Conservation (phyloP, 1,139 yeast species). For the Hanseniaspora uvarum region DNA sequence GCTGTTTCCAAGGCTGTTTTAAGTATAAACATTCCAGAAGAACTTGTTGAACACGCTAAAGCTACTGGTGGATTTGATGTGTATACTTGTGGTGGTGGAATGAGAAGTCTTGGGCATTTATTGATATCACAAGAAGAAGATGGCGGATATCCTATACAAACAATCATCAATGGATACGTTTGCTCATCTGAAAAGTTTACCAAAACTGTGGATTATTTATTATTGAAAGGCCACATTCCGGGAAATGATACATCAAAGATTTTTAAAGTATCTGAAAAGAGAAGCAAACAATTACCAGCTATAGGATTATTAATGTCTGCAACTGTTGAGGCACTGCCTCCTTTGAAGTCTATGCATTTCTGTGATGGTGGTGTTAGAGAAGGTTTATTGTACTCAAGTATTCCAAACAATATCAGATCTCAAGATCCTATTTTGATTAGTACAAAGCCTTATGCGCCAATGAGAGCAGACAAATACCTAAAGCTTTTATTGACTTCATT, state of each 20-base stretch:
- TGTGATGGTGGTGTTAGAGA: constrained; percentile 66
- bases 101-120: constrained; percentile 53
- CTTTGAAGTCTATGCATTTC: constrained; percentile 48
- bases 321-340: constrained; percentile 48
- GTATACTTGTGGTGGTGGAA: constrained; percentile 59
- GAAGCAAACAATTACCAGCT: constrained; percentile 54
- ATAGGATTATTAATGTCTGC: constrained; percentile 52
- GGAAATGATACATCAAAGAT: constrained; percentile 33
- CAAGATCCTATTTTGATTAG: constrained; percentile 59
- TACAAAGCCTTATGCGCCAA: constrained; percentile 55
- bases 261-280: constrained; percentile 50
- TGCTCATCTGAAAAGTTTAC: constrained; percentile 43
- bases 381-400: constrained; percentile 52
- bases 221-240: constrained; percentile 38
- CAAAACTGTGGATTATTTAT: constrained; percentile 39
- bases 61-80: constrained; percentile 47
- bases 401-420: constrained; percentile 43
- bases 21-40: constrained; percentile 38
- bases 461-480: constrained; percentile 44
- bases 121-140: constrained; percentile 42
- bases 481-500: constrained; percentile 43
- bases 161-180: constrained; percentile 55
- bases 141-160: constrained; percentile 42
- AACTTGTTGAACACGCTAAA: constrained; percentile 39
- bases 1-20: constrained; percentile 41